A percentile compares a stretch with the other conserved stretches of the same genome.
These are phyloP conservation scores for Grigorovia humatica DNA, from an alignment of 805 yeast species.

Conservation along the genomic window DNA sequence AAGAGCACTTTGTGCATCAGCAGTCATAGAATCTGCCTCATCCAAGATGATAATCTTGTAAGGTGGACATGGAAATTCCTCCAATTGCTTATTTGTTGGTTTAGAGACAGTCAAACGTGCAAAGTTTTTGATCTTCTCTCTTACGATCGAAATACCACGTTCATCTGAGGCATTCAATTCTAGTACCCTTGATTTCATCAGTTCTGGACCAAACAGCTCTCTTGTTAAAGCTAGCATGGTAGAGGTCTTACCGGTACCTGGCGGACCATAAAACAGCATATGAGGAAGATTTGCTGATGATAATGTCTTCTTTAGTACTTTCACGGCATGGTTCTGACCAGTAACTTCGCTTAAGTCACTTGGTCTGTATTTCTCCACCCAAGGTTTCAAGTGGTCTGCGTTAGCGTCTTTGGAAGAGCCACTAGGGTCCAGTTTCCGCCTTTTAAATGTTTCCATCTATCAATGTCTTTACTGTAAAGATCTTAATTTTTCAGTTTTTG, in stretches of 20 bases:
- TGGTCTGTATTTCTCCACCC: conserved; percentile 96
- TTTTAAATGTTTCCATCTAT: conserved; percentile 10
- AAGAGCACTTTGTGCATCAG: conserved; percentile 91
- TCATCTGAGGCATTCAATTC: conserved; percentile 88
- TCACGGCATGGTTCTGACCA: conserved; percentile 84
- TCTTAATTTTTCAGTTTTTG: neutral
- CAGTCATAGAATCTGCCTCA: conserved; percentile 96
- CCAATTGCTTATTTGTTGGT: conserved; percentile 58
- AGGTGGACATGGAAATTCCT: conserved; percentile 89
- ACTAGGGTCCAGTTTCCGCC: conserved; percentile 15
- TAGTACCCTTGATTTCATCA: conserved; percentile 59
- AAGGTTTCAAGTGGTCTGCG: conserved; percentile 41
- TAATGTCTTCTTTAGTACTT: conserved; percentile 68
- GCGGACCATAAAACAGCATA: conserved; percentile 87
- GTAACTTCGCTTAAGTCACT: conserved; percentile 75
- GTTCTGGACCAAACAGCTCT: conserved; percentile 64
- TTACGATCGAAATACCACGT: conserved; percentile 78
- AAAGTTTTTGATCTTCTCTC: conserved; percentile 76
- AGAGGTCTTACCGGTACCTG: conserved; percentile 89
- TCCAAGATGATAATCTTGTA: conserved; percentile 86
- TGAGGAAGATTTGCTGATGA: conserved; percentile 80
- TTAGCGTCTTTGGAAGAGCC: conserved; percentile 4
- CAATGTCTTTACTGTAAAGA: neutral
- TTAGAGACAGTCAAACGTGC: conserved; percentile 79
- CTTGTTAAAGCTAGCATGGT: conserved; percentile 76